Conservation (phyloP, 768 basidiomycete species). For the Rhizopogon vinicolor region DNA sequence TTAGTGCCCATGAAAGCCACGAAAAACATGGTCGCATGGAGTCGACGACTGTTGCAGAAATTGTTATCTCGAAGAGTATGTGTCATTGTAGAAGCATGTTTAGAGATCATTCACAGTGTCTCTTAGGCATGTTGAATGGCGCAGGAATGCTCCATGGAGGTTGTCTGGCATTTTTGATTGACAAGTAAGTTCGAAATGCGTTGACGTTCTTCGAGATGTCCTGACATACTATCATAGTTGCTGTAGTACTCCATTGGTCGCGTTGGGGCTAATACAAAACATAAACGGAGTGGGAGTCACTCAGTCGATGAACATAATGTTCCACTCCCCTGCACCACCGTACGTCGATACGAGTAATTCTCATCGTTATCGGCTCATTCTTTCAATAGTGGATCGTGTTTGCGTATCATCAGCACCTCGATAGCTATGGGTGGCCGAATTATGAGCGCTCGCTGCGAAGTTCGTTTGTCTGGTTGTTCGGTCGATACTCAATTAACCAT, state of each 20-base stretch:
- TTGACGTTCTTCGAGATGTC: background rate
- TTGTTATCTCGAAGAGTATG: slow-evolving; percentile 59
- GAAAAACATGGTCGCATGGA: slow-evolving; percentile 51
- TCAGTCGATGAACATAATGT: slow-evolving; percentile 63
- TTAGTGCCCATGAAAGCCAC: slow-evolving; percentile 43
- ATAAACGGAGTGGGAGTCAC: slow-evolving; percentile 73
- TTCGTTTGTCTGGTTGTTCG: slow-evolving; percentile 23
- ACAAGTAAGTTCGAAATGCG: slow-evolving; percentile 45
- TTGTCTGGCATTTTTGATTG: slow-evolving; percentile 67
- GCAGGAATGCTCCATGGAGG: slow-evolving; percentile 77
- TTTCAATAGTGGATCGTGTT: slow-evolving; percentile 46
- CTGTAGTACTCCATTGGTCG: slow-evolving; percentile 64
- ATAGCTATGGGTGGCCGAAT: slow-evolving; percentile 63
- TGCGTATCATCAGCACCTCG: slow-evolving; percentile 60
- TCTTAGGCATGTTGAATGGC: slow-evolving; percentile 67
- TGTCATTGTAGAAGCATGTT: background rate
- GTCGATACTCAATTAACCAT: slow-evolving; percentile 1
- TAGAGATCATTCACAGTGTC: background rate
- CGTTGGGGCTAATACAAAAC: slow-evolving; percentile 54
- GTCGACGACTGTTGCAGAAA: slow-evolving; percentile 58
- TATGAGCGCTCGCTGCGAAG: slow-evolving; percentile 72
- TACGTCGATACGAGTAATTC: slow-evolving; percentile 28
- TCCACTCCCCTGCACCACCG: slow-evolving; percentile 65
- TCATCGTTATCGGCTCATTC: slow-evolving; percentile 6
- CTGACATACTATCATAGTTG: slow-evolving; percentile 36